Evolutionary conservation across 2,329 filamentous ascomycete species (phyloP), one percentile per base, ranked within the genome.

Genomic region (Neurospora sp.): DNA sequence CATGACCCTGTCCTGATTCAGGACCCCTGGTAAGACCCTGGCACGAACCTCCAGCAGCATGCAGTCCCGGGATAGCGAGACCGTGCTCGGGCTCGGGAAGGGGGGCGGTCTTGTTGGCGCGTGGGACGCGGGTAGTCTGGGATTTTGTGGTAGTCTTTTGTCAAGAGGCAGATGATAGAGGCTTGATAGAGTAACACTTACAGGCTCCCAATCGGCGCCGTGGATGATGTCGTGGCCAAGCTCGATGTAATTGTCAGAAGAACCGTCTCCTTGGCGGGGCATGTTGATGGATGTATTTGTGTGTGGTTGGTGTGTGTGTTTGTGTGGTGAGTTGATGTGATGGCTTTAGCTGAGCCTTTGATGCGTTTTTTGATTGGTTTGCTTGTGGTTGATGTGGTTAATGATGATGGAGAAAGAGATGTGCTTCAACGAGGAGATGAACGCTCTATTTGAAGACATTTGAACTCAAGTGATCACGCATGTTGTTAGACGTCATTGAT

Each of bases 241-340:
- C 69, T 81, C 80, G 40, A 82, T 75, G 71, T 81, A 81, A 77
- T 85, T 85, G 77, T 86, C 78, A 70, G 80, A 79, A 72, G 79
- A 80, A 68, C 82, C 82, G 75, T 83, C 82, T 82, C 83, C 83
- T 71, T 82, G 78, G 76, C 83, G 82, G 81, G 84, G 83, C 84
- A 85, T 86, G 71, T 70, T 82, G 76, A 68, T 28, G 23, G 68
- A 67, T 68, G 67, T 70, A 68, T 68, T 13, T 69, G 66, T 69
- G 38, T 13, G 66, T 70, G 68, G 66, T 68, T 52, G 40, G 36
- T 13, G 10, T 52, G 19, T 23, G 19, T 4, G 42, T 33, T 67
- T 39, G 67, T 52, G 52, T 70, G 46, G 28, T 67, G 3, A 38
- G 67, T 38, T 70, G 28, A 17, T n/a, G 3, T 10, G 13, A 62